Percentiles rank a stretch among this genome's conserved stretches.
Conservation (phyloP, 352 stramenopile genomes). For the Globisporangium viniferum region DNA sequence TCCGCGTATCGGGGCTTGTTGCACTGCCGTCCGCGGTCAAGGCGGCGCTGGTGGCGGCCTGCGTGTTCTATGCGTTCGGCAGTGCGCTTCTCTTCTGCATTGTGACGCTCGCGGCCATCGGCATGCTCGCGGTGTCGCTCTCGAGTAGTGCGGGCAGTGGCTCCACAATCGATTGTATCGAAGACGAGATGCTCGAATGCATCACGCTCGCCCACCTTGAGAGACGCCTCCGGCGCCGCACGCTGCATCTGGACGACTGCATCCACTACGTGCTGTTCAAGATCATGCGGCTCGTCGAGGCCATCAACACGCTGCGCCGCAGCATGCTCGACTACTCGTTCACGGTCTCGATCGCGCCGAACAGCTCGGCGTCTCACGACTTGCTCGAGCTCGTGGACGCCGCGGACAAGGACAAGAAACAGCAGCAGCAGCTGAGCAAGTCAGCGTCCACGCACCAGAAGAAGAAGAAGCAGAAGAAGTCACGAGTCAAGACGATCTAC, state of each 20-base stretch:
- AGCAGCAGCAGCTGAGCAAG: slow-evolving; percentile 6
- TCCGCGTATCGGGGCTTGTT: slow-evolving; percentile 12
- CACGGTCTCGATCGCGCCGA: slow-evolving; percentile 12
- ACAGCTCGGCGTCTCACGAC: slow-evolving; percentile 11
- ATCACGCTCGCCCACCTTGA: slow-evolving; percentile 15
- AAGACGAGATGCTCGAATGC: slow-evolving; percentile 19
- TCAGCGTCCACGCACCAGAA: background rate
- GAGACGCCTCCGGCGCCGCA: slow-evolving; percentile 5
- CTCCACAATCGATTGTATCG: slow-evolving; percentile 6
- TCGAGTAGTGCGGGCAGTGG: background rate
- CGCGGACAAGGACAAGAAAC: slow-evolving; percentile 5
- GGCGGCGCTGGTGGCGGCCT: slow-evolving; percentile 3
- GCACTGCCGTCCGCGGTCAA: slow-evolving; percentile 8
- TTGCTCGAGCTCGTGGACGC: slow-evolving; percentile 13
- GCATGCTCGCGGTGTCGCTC: slow-evolving; percentile 7
- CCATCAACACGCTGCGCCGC: slow-evolving; percentile 15
- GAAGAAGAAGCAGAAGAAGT: slow-evolving; percentile 7
- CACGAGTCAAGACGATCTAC: slow-evolving; percentile 8
- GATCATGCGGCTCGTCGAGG: slow-evolving; percentile 16
- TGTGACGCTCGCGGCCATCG: slow-evolving; percentile 4
- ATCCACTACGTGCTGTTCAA: slow-evolving; percentile 16
- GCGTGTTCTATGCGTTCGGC: slow-evolving; percentile 17
- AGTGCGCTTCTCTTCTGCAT: slow-evolving; percentile 14
- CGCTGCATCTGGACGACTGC: slow-evolving; percentile 9
- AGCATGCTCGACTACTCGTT: slow-evolving; percentile 23